These are phyloP conservation scores for Zygosaccharomyces sapae DNA, from an alignment of 1,139 yeast species.

Conservation along the genomic window DNA sequence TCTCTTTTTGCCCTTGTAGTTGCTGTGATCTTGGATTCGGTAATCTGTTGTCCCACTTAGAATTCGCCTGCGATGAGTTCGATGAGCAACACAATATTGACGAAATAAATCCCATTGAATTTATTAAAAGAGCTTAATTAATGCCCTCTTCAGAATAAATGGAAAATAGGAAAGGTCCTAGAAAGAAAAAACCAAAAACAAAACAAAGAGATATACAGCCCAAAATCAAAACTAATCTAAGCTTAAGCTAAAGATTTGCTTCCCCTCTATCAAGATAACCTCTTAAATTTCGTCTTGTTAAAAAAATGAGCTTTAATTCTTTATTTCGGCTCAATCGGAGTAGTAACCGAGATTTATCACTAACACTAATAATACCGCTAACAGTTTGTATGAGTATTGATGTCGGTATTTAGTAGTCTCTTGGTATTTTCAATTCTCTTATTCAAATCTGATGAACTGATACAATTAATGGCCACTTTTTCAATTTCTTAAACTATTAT, in stretches of 20 bases:
- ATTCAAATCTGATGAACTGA: too few species aligned
- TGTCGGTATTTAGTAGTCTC: too few species aligned
- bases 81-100: slow-evolving; percentile 31
- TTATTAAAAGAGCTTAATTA: neutral
- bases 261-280: neutral
- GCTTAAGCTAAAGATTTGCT: neutral
- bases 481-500: too few species aligned
- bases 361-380: too few species aligned
- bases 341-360: too few species aligned
- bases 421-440: too few species aligned
- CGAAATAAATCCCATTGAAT: slow-evolving; percentile 32
- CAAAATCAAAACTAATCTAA: neutral
- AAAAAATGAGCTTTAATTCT: too few species aligned
- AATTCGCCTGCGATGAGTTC: slow-evolving; percentile 18
- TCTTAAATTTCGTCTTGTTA: neutral
- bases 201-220: neutral
- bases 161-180: neutral
- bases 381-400: too few species aligned
- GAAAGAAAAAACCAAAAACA: neutral
- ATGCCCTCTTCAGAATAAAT: neutral
- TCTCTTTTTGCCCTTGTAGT: slow-evolving; percentile 7
- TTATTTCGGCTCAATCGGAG: too few species aligned
- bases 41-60: slow-evolving; percentile 16
- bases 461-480: too few species aligned
- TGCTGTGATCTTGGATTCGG: slow-evolving; percentile 6